Evolutionary conservation across 495 filamentous ascomycete species (phyloP), one percentile per base, ranked within the genome.

Genomic region (Penicillium maclennaniae): DNA sequence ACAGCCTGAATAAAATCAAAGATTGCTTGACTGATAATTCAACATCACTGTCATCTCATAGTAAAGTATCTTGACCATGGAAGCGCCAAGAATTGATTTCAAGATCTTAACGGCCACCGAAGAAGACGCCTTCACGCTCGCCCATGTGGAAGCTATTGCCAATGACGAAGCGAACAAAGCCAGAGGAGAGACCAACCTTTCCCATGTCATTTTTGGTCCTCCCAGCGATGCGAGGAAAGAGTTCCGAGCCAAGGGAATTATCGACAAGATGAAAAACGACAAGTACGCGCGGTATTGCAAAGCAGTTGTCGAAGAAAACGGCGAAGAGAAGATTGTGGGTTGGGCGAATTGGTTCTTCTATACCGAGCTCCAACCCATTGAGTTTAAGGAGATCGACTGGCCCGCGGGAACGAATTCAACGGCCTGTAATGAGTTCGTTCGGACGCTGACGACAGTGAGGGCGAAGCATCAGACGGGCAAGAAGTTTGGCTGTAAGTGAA

Each of bases 401-500:
- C 51, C 47, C 1, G 16, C 37, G 9, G 4, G 12, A 6, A 42
- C 27, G 6, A 46, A 59, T 15, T 6, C 5, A 1, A 51, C 21
- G 3, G 56, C 31, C 5, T 45, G 34, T 19, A 54, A 59, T 19
- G 34, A 43, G 4, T 41, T 49, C n/a, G 14, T 58, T 17, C 37
- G 51, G 3, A 9, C 7, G 2, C 14, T 49, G 4, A 26, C 28
- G 4, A 21, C 28, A 2, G 9, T 50, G 34, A 31, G 56, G 36
- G 38, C 45, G 38, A 51, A 51, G 28, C 17, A 59, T 14, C 54
- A 54, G 56, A 38, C 51, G 25, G 56, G 28, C 15, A 59, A 42
- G 21, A 38, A 10, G 17, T 47, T 47, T 44, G 51, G 51, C 1
- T 49, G 56, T 59, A 41, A 45, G 56, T 46, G 4, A 19, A 17